Base-by-base conservation (phyloP, 768 basidiomycete genomes). In the Pleurotus eryngii region DNA sequence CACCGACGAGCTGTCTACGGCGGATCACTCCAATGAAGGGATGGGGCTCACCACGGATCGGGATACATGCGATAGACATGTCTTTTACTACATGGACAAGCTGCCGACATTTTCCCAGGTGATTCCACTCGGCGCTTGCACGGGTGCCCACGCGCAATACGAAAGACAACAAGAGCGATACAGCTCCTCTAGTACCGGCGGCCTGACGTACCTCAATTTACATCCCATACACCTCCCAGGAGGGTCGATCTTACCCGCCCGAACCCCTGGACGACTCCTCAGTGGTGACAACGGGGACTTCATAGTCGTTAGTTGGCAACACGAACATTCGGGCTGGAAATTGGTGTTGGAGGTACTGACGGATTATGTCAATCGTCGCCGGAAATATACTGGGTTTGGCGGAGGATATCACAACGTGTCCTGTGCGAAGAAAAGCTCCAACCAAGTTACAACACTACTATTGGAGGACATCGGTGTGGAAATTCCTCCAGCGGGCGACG, bases 291-390 rank as follows among this genome's bases (percentile, higher is more conserved):
- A 81, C 3, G 84, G 81, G 1, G 89, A 91, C 20, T 75, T 83
- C 15, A 72, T 87, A 18, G 86, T 89, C 4, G 80, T 95, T 0
- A 78, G 81, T 17, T 97, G 95, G 95, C 79, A 87, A 60, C 86
- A 89, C 61, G 76, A 84, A 46, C 86, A 93, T 65, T 91, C 89
- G 5, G 92, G 90, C 2, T 97, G 95, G 95, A 88, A 83, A 61
- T 68, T 96, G 12, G 71, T 96, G 5, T 68, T 93, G n/a, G 93
- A 94, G 62, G 73, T 95, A 7, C 74, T 96, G 53, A 82, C 83
- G 3, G 87, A 89, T 65, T 92, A 88, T 65, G 84, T 88, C 56
- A 85, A 83, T 57, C 80, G 81, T 27, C 72, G 78, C 57, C 78
- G 82, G 8, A 72, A 80, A 47, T 46, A 27, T 39, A 70, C 72